Evolutionary conservation across 1,284 basidiomycete species (phyloP), one percentile per base, ranked within the genome.

Genomic region (Cystobasidiaceae sp.): DNA sequence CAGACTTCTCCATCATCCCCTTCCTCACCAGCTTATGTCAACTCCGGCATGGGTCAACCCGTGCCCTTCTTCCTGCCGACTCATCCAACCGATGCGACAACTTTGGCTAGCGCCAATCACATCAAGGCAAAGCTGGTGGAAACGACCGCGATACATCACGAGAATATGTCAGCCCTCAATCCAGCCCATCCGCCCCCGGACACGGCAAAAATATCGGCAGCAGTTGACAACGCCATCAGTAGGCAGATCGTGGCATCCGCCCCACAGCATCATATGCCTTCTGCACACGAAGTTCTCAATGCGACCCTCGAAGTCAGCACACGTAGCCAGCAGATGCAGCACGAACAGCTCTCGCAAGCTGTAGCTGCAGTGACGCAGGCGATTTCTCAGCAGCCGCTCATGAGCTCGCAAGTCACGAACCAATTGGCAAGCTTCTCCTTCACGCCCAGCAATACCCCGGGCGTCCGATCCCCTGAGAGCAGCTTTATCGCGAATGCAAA

Each of bases 81-180:
- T 11, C 61, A 64, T 28, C 61, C 61, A 5, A 55, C 61, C 5
- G 61, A 64, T 46, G 61, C 50, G 11, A 64, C 61, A 13, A 64
- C 61, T 0, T 54, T 64, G 32, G 52, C 51, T 2, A 55, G 44
- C 37, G 61, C 61, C 5, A 45, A 33, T 27, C 61, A 64, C 45
- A 64, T 64, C 52, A 64, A 64, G 33, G 51, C 51, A 2, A 64
- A 64, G 44, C 52, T 64, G 13, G 61, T 64, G 3, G 61, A 64
- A 43, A 33, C 46, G 28, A 64, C 61, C 15, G 56, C 61, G 19
- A 51, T 64, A 17, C 61, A 64, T 41, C 61, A 64, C 44, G 61
- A 64, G 17, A 64, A 64, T 45, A 51, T 64, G 32, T 55, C 61
- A 4, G 48, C 52, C 11, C 52, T 64, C 25, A 64, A 64, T 34